Conservation (phyloP, 164 flowering plant genomes). For the Hamamelis virginiana region DNA sequence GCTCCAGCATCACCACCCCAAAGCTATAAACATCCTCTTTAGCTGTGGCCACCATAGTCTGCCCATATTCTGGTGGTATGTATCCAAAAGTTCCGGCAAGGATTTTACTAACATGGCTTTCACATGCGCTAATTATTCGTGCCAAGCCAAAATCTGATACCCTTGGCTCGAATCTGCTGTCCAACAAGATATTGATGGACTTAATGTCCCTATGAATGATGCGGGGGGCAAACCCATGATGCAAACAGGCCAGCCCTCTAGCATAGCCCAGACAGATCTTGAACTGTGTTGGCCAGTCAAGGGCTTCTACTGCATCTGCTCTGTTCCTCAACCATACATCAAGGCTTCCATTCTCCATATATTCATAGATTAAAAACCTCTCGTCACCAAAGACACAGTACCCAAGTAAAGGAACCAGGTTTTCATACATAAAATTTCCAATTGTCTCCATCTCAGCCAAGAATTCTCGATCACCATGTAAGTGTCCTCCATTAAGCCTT, state of each 20-base stretch:
- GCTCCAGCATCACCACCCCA: conserved; percentile 65
- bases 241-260: conserved; percentile 63
- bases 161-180: conserved; percentile 44
- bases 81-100: conserved; percentile 73
- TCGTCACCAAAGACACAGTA: conserved; percentile 60
- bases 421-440: conserved; percentile 65
- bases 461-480: conserved; percentile 58
- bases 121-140: conserved; percentile 65
- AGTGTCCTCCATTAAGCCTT: conserved; percentile 49
- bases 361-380: conserved; percentile 56
- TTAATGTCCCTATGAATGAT: conserved; percentile 73
- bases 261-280: conserved; percentile 66
- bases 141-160: conserved; percentile 76
- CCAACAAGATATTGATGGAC: conserved; percentile 62
- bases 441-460: conserved; percentile 68
- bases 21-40: conserved; percentile 69
- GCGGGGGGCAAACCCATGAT: conserved; percentile 68
- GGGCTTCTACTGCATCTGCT: conserved; percentile 50
- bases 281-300: conserved; percentile 58
- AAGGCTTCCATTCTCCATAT: conserved; percentile 73
- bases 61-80: conserved; percentile 71
- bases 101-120: conserved; percentile 61
- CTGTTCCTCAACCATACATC: conserved; percentile 64
- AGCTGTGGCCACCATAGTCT: conserved; percentile 53
- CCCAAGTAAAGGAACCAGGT: conserved; percentile 56